A percentile compares a stretch with the other conserved stretches of the same genome.
Conservation (phyloP, 176 grass and related monocot species). For the Hsuehochloa calcarea region DNA sequence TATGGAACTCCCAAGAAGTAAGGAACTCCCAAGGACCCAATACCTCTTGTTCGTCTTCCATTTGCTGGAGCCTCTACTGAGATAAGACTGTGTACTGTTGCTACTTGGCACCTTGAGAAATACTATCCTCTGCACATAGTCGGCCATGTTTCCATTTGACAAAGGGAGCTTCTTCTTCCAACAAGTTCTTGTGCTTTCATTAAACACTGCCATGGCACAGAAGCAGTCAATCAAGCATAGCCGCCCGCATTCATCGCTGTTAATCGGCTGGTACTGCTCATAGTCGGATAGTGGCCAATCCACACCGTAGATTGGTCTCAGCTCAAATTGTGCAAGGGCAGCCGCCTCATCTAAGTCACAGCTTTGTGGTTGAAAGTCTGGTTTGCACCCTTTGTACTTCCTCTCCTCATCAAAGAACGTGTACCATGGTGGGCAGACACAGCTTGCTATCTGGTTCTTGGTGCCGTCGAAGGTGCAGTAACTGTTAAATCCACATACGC, state of each 20-base stretch:
- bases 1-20: constrained; percentile 18
- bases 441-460: background rate
- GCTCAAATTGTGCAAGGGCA: background rate
- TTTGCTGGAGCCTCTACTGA: background rate
- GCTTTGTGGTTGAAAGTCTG: constrained; percentile 11
- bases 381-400: constrained; percentile 16
- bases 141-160: constrained; percentile 21
- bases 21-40: constrained; percentile 30
- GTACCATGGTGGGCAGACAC: background rate
- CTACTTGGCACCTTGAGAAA: constrained; percentile 19
- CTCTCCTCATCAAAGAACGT: background rate
- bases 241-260: background rate
- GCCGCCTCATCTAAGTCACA: background rate
- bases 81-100: background rate
- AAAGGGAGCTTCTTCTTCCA: constrained; percentile 30
- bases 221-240: constrained; percentile 24
- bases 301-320: background rate
- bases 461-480: constrained; percentile 13
- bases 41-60: background rate
- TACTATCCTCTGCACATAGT: background rate
- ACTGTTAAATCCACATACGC: constrained; percentile 17
- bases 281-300: constrained; percentile 1
- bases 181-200: background rate
- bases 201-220: background rate
- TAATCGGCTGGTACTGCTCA: background rate